These are phyloP conservation scores for Carex myosuroides DNA, from an alignment of 176 grass and related monocot genomes.

Conservation along the genomic window DNA sequence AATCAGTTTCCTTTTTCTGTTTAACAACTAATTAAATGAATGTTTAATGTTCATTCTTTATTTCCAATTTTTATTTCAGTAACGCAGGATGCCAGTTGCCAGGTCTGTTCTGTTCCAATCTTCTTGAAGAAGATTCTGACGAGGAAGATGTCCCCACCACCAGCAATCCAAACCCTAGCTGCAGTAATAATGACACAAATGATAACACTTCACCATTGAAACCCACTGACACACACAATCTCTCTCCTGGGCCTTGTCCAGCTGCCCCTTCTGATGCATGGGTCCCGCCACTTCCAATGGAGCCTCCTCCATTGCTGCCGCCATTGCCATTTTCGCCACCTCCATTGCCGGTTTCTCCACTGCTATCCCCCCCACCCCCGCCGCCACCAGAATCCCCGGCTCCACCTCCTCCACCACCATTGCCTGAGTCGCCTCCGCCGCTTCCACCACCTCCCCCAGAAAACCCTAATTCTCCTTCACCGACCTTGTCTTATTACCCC, in stretches of 20 bases:
- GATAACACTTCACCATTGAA: not conserved
- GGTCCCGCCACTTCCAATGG: constrained; percentile 8
- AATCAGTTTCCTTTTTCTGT: not conserved
- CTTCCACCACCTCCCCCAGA: constrained; percentile 18
- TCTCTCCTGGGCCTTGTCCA: not conserved
- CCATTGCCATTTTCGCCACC: constrained; percentile 11
- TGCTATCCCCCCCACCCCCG: not conserved
- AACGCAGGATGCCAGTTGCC: constrained; percentile 12
- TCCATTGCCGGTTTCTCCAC: constrained; percentile 7
- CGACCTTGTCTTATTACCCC: not conserved
- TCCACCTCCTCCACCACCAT: constrained; percentile 18
- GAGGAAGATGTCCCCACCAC: constrained; percentile 11
- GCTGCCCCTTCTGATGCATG: not conserved
- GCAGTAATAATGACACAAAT: not conserved
- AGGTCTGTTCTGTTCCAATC: constrained; percentile 18
- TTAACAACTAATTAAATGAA: not conserved
- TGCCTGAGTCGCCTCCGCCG: constrained; percentile 19
- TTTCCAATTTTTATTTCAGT: constrained; percentile 12
- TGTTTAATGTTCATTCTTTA: constrained; percentile 4
- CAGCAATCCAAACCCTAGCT: constrained; percentile 5
- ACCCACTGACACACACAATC: not conserved
- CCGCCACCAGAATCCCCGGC: constrained; percentile 1
- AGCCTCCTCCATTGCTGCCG: constrained; percentile 7
- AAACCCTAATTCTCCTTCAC: not conserved
- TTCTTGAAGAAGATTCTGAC: constrained; percentile 14